Conservation (phyloP, 2,329 filamentous ascomycete genomes). For the Ophiosphaerella herpotricha region DNA sequence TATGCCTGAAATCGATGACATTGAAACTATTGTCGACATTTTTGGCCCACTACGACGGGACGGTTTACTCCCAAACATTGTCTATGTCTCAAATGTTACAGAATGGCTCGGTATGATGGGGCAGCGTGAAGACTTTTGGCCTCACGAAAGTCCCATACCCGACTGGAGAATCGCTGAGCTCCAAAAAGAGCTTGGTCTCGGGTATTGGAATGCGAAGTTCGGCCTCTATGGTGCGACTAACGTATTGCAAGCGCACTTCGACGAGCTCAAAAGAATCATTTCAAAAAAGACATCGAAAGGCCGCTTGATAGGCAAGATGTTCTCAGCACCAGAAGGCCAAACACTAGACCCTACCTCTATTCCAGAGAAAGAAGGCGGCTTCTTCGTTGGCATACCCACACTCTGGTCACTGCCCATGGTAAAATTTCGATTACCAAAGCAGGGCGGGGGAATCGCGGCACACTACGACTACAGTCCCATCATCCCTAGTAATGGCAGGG, state of each 20-base stretch:
- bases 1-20: conserved; percentile 53
- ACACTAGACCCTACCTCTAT: conserved; percentile 46
- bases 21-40: conserved; percentile 52
- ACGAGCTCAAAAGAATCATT: conserved; percentile 47
- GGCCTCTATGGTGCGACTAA: conserved; percentile 51
- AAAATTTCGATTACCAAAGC: conserved; percentile 36
- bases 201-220: conserved; percentile 54
- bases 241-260: conserved; percentile 53
- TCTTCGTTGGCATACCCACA: conserved; percentile 38
- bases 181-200: conserved; percentile 48
- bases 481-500: conserved; percentile 42
- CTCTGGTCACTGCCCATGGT: conserved; percentile 41
- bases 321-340: conserved; percentile 45
- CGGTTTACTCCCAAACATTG: conserved; percentile 49
- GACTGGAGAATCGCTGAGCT: conserved; percentile 53
- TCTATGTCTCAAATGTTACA: conserved; percentile 54
- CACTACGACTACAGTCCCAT: conserved; percentile 42
- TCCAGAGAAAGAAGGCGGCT: conserved; percentile 36
- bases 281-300: conserved; percentile 45
- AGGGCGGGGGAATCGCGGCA: conserved; percentile 34
- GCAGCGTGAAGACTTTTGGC: conserved; percentile 51
- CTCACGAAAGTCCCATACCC: conserved; percentile 51
- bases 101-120: conserved; percentile 54
- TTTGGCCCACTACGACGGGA: conserved; percentile 53
- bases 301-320: conserved; percentile 45